phyloP scores from a whole-genome alignment of 805 yeast genomes.

The Kluyveromyces lactis region DNA sequence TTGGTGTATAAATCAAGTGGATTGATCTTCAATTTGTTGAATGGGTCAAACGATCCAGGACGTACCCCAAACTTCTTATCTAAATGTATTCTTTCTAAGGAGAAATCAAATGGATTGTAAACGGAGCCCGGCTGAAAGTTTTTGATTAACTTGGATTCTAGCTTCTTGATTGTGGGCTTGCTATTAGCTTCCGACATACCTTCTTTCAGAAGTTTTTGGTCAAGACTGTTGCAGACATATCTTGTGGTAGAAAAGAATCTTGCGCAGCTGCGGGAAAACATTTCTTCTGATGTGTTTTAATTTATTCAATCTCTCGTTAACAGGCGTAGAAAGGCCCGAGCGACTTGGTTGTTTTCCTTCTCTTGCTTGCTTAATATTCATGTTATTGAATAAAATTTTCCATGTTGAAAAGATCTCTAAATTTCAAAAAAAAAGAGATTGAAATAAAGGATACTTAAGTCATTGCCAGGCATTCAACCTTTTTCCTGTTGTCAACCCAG shows the following conservation, averaged over 20 bases:
- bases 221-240: constrained; percentile 1
- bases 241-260: constrained; percentile 2
- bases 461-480: too few species aligned
- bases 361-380: too few species aligned
- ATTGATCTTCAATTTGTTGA: constrained; percentile 45
- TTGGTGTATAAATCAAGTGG: constrained; percentile 66
- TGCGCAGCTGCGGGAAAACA: neutral
- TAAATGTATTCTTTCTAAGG: constrained; percentile 47
- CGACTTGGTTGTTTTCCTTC: too few species aligned
- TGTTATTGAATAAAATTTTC: too few species aligned
- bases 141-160: constrained; percentile 34
- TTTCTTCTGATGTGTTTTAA: neutral
- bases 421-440: too few species aligned
- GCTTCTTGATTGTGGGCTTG: constrained; percentile 16
- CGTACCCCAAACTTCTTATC: constrained; percentile 32
- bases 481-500: too few species aligned
- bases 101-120: constrained; percentile 79
- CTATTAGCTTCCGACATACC: neutral
- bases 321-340: too few species aligned
- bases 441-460: too few species aligned
- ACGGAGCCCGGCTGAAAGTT: constrained; percentile 43
- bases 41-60: constrained; percentile 26
- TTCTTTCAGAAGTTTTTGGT: constrained; percentile 2
- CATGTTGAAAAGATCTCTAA: too few species aligned
- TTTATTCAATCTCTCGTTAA: too few species aligned